A percentile compares a stretch with the other conserved stretches of the same genome.
These are phyloP conservation scores for Ascosphaera apis DNA, from an alignment of 2,329 filamentous ascomycete genomes.

Conservation along the genomic window DNA sequence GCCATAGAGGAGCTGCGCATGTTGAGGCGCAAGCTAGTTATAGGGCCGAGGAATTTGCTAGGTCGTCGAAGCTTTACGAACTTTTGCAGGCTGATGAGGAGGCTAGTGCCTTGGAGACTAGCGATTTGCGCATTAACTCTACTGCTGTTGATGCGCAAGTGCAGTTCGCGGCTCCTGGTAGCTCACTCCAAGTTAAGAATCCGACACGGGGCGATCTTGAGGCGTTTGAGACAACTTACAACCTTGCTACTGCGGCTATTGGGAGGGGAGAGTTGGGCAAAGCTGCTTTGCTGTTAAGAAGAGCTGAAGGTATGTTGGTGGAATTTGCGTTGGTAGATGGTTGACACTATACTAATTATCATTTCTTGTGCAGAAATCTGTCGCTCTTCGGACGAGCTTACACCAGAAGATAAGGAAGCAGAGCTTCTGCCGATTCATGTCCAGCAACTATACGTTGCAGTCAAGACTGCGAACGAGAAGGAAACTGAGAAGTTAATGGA, in stretches of 20 bases:
- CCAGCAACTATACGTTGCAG: constrained; percentile 37
- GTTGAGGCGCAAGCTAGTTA: constrained; percentile 39
- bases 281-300: constrained; percentile 33
- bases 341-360: not conserved
- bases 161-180: constrained; percentile 32
- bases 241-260: constrained; percentile 39
- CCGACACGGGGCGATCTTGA: constrained; percentile 36
- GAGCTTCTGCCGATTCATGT: constrained; percentile 37
- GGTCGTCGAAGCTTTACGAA: constrained; percentile 31
- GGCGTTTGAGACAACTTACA: constrained; percentile 41
- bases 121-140: constrained; percentile 38
- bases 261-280: constrained; percentile 35
- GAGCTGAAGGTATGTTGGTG: constrained; percentile 27
- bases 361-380: constrained; percentile 26
- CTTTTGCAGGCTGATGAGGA: constrained; percentile 21
- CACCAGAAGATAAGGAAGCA: constrained; percentile 33
- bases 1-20: constrained; percentile 30
- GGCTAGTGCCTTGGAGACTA: constrained; percentile 26
- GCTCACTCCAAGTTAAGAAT: constrained; percentile 28
- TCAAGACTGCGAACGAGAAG: constrained; percentile 29
- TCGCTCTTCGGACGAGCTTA: constrained; percentile 33
- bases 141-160: constrained; percentile 38
- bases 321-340: no score
- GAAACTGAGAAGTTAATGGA: constrained; percentile 31
- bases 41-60: constrained; percentile 34